phyloP scores from a whole-genome alignment of 2,329 filamentous ascomycete genomes.

The Trichoderma hamatum region DNA sequence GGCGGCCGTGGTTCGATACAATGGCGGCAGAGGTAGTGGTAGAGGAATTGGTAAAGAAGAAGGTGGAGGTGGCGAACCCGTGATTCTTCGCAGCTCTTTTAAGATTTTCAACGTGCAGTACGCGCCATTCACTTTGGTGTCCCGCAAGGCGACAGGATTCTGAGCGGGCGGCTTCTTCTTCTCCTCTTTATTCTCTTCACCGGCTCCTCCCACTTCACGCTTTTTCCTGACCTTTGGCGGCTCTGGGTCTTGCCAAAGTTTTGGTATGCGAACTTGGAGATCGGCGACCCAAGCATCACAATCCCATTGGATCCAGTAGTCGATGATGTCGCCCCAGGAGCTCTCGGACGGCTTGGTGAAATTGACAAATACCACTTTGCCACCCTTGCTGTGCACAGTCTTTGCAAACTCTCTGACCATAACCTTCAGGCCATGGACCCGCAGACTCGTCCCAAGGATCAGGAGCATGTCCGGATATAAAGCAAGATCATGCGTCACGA shows the following conservation, averaged over 20 bases:
- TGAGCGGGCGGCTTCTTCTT: conserved; percentile 40
- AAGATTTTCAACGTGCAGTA: conserved; percentile 50
- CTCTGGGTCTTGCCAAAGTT: conserved; percentile 60
- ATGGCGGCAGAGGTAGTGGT: not conserved
- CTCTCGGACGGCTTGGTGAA: conserved; percentile 72
- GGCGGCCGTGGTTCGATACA: conserved; percentile 24
- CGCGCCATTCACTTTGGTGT: conserved; percentile 51
- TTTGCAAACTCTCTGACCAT: conserved; percentile 73
- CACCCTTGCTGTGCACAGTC: conserved; percentile 67
- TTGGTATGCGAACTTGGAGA: conserved; percentile 59
- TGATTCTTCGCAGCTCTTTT: conserved; percentile 44
- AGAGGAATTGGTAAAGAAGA: not conserved
- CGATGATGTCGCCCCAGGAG: conserved; percentile 71
- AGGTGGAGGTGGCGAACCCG: conserved; percentile 30
- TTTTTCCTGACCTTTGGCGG: conserved; percentile 48
- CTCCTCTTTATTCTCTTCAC: conserved; percentile 36
- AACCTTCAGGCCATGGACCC: conserved; percentile 71
- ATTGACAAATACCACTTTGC: conserved; percentile 74
- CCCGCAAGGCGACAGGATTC: conserved; percentile 49
- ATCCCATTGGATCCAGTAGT: conserved; percentile 76
- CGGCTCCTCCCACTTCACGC: conserved; percentile 37
- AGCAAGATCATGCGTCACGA: conserved; percentile 68
- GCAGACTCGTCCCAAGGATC: conserved; percentile 71
- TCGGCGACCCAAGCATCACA: conserved; percentile 74
- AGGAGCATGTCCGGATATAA: conserved; percentile 68